Conservation (phyloP, 228 moss, liverwort and hornwort genomes). For the Sphagnum fallax region DNA sequence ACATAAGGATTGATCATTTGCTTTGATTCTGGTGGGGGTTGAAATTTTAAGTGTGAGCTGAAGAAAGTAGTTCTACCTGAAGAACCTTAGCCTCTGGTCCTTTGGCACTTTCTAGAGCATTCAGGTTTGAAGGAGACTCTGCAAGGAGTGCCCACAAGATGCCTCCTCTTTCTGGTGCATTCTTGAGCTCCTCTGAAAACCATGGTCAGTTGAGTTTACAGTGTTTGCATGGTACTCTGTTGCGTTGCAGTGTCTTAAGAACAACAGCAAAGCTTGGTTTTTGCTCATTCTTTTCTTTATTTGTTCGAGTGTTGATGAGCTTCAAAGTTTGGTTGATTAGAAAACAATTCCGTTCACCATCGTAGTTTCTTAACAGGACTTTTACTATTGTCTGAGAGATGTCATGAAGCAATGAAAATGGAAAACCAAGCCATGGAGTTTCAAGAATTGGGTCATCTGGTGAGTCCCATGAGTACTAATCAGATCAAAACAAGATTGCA, state of each 20-base stretch:
- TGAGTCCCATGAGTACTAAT: background rate
- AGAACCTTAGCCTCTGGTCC: slow-evolving; percentile 28
- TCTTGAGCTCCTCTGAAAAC: slow-evolving; percentile 32
- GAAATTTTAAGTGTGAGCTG: no score
- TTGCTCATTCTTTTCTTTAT: background rate
- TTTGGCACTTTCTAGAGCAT: slow-evolving; percentile 13
- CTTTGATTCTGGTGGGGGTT: no score
- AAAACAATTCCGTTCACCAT: no score
- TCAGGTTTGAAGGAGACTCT: slow-evolving; percentile 17
- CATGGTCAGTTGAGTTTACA: slow-evolving; percentile 7
- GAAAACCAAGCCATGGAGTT: background rate
- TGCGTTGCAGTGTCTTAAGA: slow-evolving; percentile 7
- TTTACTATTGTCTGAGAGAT: background rate
- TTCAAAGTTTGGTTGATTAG: background rate
- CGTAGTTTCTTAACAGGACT: no score
- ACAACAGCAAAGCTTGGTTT: background rate
- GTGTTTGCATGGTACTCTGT: slow-evolving; percentile 11
- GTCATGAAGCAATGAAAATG: background rate
- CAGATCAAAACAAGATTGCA: background rate
- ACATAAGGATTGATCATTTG: no score
- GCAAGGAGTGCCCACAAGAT: slow-evolving; percentile 12
- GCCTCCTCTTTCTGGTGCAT: slow-evolving; percentile 16
- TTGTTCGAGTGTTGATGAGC: background rate
- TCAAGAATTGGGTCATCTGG: no score
- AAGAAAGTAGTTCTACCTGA: slow-evolving; percentile 8